Conservation (phyloP, 352 stramenopile genomes). For the Pythium monospermum region DNA sequence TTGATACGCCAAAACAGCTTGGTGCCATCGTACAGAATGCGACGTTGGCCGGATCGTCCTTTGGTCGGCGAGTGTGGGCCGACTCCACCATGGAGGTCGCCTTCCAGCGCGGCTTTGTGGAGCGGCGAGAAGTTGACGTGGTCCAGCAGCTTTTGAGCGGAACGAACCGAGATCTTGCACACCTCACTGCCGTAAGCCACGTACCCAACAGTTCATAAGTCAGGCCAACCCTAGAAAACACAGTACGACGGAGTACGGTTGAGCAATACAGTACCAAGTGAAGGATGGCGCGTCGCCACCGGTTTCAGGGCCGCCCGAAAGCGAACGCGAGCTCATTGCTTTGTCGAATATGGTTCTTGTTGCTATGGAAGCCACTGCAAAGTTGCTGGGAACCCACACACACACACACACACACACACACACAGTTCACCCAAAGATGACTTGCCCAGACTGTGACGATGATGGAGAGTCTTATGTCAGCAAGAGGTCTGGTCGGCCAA, state of each 20-base stretch:
- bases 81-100: slow-evolving; percentile 25
- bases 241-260: too few relatives aligned
- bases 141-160: slow-evolving; percentile 82
- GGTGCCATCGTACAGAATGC: slow-evolving; percentile 74
- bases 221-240: not conserved
- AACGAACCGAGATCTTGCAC: slow-evolving; percentile 86
- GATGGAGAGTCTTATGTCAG: not conserved
- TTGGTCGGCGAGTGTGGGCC: slow-evolving; percentile 20
- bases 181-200: slow-evolving; percentile 50
- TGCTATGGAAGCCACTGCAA: too few relatives aligned
- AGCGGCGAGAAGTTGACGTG: slow-evolving; percentile 86
- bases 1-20: slow-evolving; percentile 88
- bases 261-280: slow-evolving; percentile 74
- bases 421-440: not conserved
- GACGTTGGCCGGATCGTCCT: slow-evolving; percentile 32
- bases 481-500: not conserved
- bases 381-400: too few relatives aligned
- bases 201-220: slow-evolving; percentile 3
- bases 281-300: slow-evolving; percentile 44
- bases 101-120: slow-evolving; percentile 74
- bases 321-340: slow-evolving; percentile 18
- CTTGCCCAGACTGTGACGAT: not conserved
- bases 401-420: too few relatives aligned
- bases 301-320: slow-evolving; percentile 8
- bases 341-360: too few relatives aligned